Percentiles rank a stretch among this genome's conserved stretches.
These are phyloP conservation scores for Lasiosphaeria hispida DNA, from an alignment of 495 filamentous ascomycete genomes.

Conservation along the genomic window DNA sequence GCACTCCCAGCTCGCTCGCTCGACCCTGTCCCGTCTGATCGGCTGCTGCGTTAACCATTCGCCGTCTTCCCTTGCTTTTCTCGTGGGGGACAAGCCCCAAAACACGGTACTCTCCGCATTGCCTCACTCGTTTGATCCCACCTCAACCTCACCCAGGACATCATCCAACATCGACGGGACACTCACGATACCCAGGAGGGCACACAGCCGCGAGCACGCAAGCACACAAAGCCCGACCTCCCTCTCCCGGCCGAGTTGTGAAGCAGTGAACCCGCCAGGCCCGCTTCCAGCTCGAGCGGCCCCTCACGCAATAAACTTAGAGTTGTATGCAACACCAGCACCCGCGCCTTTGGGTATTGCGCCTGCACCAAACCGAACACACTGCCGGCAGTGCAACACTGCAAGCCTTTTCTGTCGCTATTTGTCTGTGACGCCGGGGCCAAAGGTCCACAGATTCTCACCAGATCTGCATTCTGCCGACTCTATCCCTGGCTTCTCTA, in stretches of 20 bases:
- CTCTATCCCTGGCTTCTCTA: not conserved
- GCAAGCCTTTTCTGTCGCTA: not conserved
- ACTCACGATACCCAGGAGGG: too few relatives aligned
- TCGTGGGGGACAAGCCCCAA: not conserved
- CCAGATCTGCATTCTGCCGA: constrained; percentile 8
- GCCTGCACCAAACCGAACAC: constrained; percentile 11
- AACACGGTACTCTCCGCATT: constrained; percentile 1
- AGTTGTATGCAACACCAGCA: not conserved
- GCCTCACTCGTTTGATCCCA: constrained; percentile 9
- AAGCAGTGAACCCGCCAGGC: not conserved
- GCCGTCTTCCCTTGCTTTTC: constrained; percentile 5
- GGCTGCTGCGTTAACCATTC: not conserved
- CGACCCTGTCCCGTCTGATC: not conserved
- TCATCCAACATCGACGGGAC: too few relatives aligned
- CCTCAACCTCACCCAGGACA: not conserved
- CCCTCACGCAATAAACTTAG: too few relatives aligned
- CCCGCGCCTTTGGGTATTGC: constrained; percentile 7
- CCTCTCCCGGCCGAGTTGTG: not conserved
- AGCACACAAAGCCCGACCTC: not conserved
- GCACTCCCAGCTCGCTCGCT: constrained; percentile 1
- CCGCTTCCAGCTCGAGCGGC: not conserved
- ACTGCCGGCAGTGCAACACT: constrained; percentile 3
- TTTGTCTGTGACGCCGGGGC: not conserved
- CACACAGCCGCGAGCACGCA: too few relatives aligned
- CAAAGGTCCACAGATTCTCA: not conserved